Percentiles rank a stretch among this genome's conserved stretches.
Evolutionary conservation across 768 basidiomycete genomes (phyloP).

Genomic region (Rhizopogon vesiculosus): DNA sequence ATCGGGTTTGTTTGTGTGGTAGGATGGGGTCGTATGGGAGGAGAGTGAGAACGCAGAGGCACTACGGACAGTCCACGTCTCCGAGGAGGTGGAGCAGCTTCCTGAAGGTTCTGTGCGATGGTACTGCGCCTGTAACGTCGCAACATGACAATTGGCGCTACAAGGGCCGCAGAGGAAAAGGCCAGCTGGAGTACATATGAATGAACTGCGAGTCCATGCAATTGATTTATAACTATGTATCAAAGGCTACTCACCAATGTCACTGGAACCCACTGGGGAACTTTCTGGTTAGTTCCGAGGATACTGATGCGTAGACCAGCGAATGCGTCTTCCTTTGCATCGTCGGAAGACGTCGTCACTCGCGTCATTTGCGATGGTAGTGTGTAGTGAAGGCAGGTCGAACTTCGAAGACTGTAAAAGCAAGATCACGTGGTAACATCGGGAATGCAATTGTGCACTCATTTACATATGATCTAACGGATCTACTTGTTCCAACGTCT

Average conservation of each 20-base stretch:
- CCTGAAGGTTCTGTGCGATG: neutral
- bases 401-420: neutral
- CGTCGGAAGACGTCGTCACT: neutral
- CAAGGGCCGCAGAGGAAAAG: constrained; percentile 9
- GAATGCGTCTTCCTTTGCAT: neutral
- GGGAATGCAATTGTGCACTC: neutral
- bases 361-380: constrained; percentile 1
- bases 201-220: neutral
- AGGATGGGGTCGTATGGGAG: neutral
- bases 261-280: constrained; percentile 3
- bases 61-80: neutral
- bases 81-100: constrained; percentile 4
- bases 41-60: neutral
- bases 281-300: neutral
- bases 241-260: constrained; percentile 1
- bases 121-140: constrained; percentile 6
- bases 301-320: neutral
- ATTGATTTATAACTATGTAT: neutral
- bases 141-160: constrained; percentile 9
- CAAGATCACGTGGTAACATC: neutral
- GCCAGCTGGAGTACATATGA: constrained; percentile 5
- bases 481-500: no score
- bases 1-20: neutral
- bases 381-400: neutral
- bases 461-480: no score